These are phyloP conservation scores for Suhomyces anneliseae DNA, from an alignment of 1,139 yeast genomes.

Conservation along the genomic window DNA sequence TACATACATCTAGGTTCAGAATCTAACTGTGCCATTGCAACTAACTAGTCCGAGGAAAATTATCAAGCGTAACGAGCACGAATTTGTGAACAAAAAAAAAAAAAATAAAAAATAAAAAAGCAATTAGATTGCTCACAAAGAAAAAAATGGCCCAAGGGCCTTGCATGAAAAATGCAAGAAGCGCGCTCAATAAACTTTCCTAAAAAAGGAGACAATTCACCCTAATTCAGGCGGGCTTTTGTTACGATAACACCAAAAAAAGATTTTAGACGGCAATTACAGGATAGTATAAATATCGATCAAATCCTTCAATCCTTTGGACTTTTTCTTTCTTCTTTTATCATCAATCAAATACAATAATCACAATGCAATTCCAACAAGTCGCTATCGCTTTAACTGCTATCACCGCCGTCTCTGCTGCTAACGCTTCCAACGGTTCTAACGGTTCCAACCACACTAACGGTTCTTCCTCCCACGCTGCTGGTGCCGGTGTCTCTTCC, in stretches of 20 bases:
- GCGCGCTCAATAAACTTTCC: constrained; percentile 12
- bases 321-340: neutral
- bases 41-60: neutral
- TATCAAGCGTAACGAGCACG: neutral
- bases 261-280: constrained; percentile 7
- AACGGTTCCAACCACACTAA: constrained; percentile 27
- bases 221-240: constrained; percentile 11
- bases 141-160: constrained; percentile 1
- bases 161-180: constrained; percentile 7
- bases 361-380: constrained; percentile 46
- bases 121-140: constrained; percentile 2
- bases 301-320: constrained; percentile 1
- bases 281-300: constrained; percentile 12
- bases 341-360: constrained; percentile 5
- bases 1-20: neutral
- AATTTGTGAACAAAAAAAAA: neutral
- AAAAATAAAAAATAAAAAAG: constrained; percentile 1
- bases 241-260: constrained; percentile 6
- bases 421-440: constrained; percentile 35
- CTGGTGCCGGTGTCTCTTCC: constrained; percentile 18
- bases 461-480: constrained; percentile 23
- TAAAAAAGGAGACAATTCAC: constrained; percentile 10
- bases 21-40: neutral
- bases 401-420: constrained; percentile 43
- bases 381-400: constrained; percentile 46